Evolutionary conservation across 345 rosid genomes (phyloP), one percentile per base, ranked within the genome.

Genomic region (Lepidium didymum): DNA sequence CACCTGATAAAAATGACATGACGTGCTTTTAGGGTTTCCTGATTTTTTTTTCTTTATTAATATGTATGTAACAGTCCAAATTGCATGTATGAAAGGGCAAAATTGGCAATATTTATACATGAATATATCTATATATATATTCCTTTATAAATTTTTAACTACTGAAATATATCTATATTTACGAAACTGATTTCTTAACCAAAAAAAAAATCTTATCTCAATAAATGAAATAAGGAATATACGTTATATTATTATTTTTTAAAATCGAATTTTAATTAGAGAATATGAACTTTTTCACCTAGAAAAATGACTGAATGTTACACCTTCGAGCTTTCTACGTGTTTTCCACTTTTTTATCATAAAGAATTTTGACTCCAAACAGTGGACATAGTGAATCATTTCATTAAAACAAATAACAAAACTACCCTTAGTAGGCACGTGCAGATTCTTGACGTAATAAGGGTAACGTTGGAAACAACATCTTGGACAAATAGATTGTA

Each of bases 1-100:
- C 78, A 68, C 73, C 78, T 67, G 78, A 74, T 68, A 74, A 74
- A 67, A 74, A 68, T 74, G 78, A 74, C 78, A 74, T 74, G 78
- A 74, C 74, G 58, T 38, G 38, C 64, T 74, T 74, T 60, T 61
- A 74, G 78, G 73, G 73, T 46, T 74, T 74, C 56, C 42, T 44
- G 63, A 53, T 59, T 67, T 6, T 25, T 27, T 57, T 49, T 50
- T 43, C 34, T 67, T 66, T 59, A 18, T 67, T 74, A 27, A 27
- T 53, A 27, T 59, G 47, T 42, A 16, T 74, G 37, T 67, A 44
- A 54, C 64, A 16, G 46, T 54, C 52, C 41, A 8, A 60, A 60
- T 35, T 67, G 56, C 62, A 16, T 60, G 47, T 11, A 31, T 19
- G 38, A 49, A 65, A 58, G 62, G 72, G 62, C 41, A 66, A 42